phyloP scores from a whole-genome alignment of 805 yeast genomes.

The Nadsonia fulvescens region DNA sequence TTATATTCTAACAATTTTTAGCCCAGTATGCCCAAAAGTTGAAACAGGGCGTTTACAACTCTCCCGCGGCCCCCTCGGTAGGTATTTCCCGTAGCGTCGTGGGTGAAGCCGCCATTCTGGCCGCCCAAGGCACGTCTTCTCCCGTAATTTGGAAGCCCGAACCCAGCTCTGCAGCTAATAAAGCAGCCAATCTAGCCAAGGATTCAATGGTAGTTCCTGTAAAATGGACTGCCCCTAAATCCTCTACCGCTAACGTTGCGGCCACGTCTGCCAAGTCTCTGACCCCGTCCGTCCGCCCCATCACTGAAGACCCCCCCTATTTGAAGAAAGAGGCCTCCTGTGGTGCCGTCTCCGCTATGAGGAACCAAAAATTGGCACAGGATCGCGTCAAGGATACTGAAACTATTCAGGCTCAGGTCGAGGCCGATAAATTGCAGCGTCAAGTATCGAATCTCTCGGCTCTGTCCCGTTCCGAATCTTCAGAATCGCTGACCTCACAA shows the following conservation, averaged over 20 bases:
- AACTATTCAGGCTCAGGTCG: too few relatives aligned
- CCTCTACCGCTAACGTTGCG: constrained; percentile 6
- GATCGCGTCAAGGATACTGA: constrained; percentile 7
- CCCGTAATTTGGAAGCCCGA: constrained; percentile 20
- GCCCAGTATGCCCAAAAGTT: constrained; percentile 20
- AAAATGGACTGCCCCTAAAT: constrained; percentile 15
- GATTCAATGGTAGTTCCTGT: constrained; percentile 16
- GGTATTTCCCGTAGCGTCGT: constrained; percentile 19
- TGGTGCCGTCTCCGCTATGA: constrained; percentile 4
- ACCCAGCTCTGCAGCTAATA: constrained; percentile 15
- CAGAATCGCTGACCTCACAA: constrained; percentile 8
- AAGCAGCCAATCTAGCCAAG: constrained; percentile 21
- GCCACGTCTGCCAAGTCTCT: constrained; percentile 1
- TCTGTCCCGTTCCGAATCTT: constrained; percentile 17
- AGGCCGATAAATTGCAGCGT: too few relatives aligned
- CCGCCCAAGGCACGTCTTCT: constrained; percentile 16
- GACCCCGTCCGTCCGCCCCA: constrained; percentile 9
- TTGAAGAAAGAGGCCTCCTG: constrained; percentile 7
- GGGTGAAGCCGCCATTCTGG: constrained; percentile 18
- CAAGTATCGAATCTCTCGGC: too few relatives aligned
- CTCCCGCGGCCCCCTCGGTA: constrained; percentile 20
- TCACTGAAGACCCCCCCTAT: constrained; percentile 5
- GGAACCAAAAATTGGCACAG: constrained; percentile 6
- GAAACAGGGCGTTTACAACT: constrained; percentile 17
- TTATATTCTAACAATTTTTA: too few relatives aligned